Percentiles rank a stretch among this genome's conserved stretches.
Conservation (phyloP, 2,329 filamentous ascomycete genomes). For the Lojkania enalia region DNA sequence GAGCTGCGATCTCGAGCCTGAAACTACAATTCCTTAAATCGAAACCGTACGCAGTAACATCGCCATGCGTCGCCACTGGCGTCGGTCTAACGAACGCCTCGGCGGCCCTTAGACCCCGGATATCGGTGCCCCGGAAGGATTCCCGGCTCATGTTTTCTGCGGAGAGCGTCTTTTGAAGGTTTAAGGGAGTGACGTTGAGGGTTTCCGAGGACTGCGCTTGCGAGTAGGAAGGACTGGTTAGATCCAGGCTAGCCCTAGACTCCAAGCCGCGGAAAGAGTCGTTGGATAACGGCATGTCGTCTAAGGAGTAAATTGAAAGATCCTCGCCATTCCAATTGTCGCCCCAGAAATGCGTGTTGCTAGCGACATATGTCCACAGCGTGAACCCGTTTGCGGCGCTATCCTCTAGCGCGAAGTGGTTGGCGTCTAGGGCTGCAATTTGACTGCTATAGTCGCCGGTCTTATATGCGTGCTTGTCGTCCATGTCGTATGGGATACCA, state of each 20-base stretch:
- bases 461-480: conserved; percentile 91
- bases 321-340: conserved; percentile 99
- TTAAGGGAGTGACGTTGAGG: conserved; percentile 68
- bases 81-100: conserved; percentile 91
- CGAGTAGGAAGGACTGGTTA: conserved; percentile 59
- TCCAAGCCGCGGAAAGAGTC: conserved; percentile 55
- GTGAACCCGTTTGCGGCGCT: conserved; percentile 83
- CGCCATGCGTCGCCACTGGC: conserved; percentile 74
- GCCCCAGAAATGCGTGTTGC: conserved; percentile 85
- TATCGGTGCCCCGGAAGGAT: conserved; percentile 25
- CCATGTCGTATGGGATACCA: conserved; percentile 98
- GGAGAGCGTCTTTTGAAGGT: conserved; percentile 73
- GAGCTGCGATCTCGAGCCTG: conserved; percentile 68
- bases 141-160: conserved; percentile 52
- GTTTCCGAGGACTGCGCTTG: conserved; percentile 53
- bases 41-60: conserved; percentile 73
- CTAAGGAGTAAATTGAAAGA: conserved; percentile 82
- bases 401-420: conserved; percentile 89
- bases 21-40: conserved; percentile 81
- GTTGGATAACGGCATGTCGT: conserved; percentile 68
- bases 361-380: conserved; percentile 81
- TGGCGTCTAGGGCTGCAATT: conserved; percentile 89
- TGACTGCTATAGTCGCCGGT: conserved; percentile 95
- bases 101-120: conserved; percentile 76
- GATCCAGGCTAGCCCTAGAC: conserved; percentile 55